phyloP scores from a whole-genome alignment of 495 filamentous ascomycete species.

The Penicillium herquei region DNA sequence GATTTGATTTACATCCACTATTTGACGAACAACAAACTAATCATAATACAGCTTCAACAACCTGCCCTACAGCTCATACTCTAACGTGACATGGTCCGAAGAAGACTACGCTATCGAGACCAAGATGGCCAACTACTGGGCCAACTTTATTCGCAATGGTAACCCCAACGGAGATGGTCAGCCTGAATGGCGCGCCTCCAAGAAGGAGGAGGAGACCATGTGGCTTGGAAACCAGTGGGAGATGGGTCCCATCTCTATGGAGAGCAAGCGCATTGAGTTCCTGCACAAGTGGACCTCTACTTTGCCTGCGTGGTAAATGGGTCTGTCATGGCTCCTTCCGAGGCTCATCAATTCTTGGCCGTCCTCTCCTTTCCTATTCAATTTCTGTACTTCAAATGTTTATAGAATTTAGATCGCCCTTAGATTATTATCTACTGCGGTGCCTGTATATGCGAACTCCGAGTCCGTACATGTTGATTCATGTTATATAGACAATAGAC shows the following conservation, averaged over 20 bases:
- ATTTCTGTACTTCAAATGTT: too few relatives aligned
- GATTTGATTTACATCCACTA: not conserved
- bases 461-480: too few relatives aligned
- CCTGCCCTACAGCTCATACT: conserved; percentile 18
- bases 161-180: conserved; percentile 20
- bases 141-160: conserved; percentile 19
- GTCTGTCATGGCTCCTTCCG: not conserved
- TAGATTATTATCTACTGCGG: too few relatives aligned
- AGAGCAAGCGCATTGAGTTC: conserved; percentile 6
- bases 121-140: conserved; percentile 19
- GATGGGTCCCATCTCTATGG: not conserved
- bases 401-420: too few relatives aligned
- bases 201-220: conserved; percentile 7
- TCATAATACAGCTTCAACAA: conserved; percentile 13
- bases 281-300: conserved; percentile 11
- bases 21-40: not conserved
- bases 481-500: too few relatives aligned
- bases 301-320: conserved; percentile 6
- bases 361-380: too few relatives aligned
- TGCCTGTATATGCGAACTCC: too few relatives aligned
- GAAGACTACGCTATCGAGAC: conserved; percentile 12
- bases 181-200: not conserved
- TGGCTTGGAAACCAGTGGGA: conserved; percentile 12
- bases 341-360: not conserved
- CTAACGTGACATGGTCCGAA: conserved; percentile 13